These are phyloP conservation scores for Penicillium simplicissimum DNA, from an alignment of 495 filamentous ascomycete genomes.

Conservation along the genomic window DNA sequence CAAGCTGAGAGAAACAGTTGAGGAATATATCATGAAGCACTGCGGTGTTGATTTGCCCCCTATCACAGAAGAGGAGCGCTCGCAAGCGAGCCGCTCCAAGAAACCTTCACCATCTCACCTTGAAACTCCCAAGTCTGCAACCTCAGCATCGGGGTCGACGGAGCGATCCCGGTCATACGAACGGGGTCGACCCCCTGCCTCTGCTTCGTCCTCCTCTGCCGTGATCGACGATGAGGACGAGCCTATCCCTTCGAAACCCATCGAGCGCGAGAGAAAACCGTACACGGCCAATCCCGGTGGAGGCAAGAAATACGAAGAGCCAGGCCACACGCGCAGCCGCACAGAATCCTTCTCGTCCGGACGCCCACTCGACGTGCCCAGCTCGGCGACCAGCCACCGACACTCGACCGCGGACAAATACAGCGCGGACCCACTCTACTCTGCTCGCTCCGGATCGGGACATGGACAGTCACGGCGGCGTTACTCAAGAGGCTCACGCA, in stretches of 20 bases:
- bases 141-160: slow-evolving; percentile 8
- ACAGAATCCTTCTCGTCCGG: slow-evolving; percentile 34
- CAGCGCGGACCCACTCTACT: slow-evolving; percentile 28
- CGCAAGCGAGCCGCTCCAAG: slow-evolving; percentile 30
- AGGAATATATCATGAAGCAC: slow-evolving; percentile 48
- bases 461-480: slow-evolving; percentile 13
- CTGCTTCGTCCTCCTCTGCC: slow-evolving; percentile 33
- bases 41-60: slow-evolving; percentile 50
- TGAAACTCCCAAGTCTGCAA: not conserved
- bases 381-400: slow-evolving; percentile 11
- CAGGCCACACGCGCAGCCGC: slow-evolving; percentile 23
- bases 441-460: slow-evolving; percentile 28
- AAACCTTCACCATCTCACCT: slow-evolving; percentile 9
- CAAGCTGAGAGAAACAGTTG: slow-evolving; percentile 40
- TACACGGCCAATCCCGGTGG: slow-evolving; percentile 57
- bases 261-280: slow-evolving; percentile 65
- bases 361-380: slow-evolving; percentile 26
- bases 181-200: slow-evolving; percentile 54
- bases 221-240: slow-evolving; percentile 50
- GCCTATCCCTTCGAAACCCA: slow-evolving; percentile 43
- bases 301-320: slow-evolving; percentile 55
- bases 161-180: slow-evolving; percentile 42
- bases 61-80: slow-evolving; percentile 42
- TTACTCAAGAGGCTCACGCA: slow-evolving; percentile 32
- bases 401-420: slow-evolving; percentile 20